A percentile compares a stretch with the other conserved stretches of the same genome.
Conservation (phyloP, 2,329 filamentous ascomycete genomes). For the Cucurbitaria berberidis region DNA sequence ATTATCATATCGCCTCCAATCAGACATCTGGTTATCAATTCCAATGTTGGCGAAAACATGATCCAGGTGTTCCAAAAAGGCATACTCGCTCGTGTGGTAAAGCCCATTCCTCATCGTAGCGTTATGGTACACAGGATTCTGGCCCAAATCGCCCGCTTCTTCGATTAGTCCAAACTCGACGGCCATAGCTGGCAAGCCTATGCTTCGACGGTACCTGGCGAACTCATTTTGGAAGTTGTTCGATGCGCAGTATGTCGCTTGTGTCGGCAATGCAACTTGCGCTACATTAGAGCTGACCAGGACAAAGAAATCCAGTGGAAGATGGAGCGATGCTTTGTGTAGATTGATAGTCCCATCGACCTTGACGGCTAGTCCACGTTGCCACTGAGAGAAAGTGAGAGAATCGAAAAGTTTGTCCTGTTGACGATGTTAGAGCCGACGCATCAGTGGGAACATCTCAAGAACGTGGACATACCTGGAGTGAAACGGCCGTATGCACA, state of each 20-base stretch:
- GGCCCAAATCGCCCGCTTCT: constrained; percentile 24
- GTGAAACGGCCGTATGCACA: constrained; percentile 16
- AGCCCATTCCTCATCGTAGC: constrained; percentile 15
- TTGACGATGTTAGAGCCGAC: not conserved
- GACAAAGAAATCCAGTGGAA: constrained; percentile 35
- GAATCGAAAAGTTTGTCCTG: constrained; percentile 12
- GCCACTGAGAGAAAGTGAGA: not conserved
- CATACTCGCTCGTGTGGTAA: not conserved
- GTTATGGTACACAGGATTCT: constrained; percentile 2
- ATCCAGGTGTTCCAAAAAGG: not conserved
- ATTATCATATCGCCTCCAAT: not conserved
- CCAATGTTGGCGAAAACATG: not conserved
- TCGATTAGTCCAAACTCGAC: constrained; percentile 32
- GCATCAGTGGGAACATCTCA: too few species aligned
- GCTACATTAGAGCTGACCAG: constrained; percentile 26
- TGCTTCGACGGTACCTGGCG: constrained; percentile 17
- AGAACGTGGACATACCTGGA: not conserved
- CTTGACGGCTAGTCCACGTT: constrained; percentile 25
- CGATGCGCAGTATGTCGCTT: constrained; percentile 28
- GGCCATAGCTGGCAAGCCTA: constrained; percentile 21
- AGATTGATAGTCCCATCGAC: constrained; percentile 35
- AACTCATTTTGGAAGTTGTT: constrained; percentile 32
- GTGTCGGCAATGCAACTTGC: constrained; percentile 19
- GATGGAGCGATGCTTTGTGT: constrained; percentile 19
- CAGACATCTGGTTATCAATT: not conserved